phyloP scores from a whole-genome alignment of 2,329 filamentous ascomycete species.

The Hypoxylon sp. region DNA sequence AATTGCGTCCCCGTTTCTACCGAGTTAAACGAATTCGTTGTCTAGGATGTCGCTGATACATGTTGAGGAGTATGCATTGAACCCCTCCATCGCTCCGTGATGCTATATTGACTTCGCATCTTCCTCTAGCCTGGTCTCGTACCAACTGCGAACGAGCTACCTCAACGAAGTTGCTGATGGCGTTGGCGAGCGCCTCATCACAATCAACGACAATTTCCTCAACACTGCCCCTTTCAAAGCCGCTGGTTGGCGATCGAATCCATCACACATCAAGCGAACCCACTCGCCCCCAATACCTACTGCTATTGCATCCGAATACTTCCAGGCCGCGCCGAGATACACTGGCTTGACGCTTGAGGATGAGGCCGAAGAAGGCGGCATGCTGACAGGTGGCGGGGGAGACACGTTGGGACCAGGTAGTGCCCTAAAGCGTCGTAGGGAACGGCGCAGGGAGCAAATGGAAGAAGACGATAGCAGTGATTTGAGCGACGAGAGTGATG shows the following conservation, averaged over 20 bases:
- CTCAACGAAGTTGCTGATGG: constrained; percentile 85
- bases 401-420: constrained; percentile 79
- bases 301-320: constrained; percentile 86
- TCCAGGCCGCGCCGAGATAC: constrained; percentile 76
- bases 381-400: constrained; percentile 77
- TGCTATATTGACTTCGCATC: constrained; percentile 37
- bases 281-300: constrained; percentile 90
- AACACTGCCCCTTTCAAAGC: constrained; percentile 87
- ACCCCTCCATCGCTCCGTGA: background rate
- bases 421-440: constrained; percentile 75
- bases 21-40: constrained; percentile 20
- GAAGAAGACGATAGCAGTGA: constrained; percentile 91
- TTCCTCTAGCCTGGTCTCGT: constrained; percentile 78
- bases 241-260: constrained; percentile 83
- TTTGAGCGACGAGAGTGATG: constrained; percentile 86
- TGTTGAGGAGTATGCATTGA: constrained; percentile 51
- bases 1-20: constrained; percentile 7
- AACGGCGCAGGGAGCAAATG: constrained; percentile 77
- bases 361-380: constrained; percentile 79
- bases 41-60: constrained; percentile 52
- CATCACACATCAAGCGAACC: constrained; percentile 83
- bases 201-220: constrained; percentile 82
- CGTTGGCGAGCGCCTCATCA: constrained; percentile 87
- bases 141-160: constrained; percentile 85
- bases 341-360: constrained; percentile 76